Conservation (phyloP, 371 early-diverging fungal species). For the Apophysomyces ossiformis region DNA sequence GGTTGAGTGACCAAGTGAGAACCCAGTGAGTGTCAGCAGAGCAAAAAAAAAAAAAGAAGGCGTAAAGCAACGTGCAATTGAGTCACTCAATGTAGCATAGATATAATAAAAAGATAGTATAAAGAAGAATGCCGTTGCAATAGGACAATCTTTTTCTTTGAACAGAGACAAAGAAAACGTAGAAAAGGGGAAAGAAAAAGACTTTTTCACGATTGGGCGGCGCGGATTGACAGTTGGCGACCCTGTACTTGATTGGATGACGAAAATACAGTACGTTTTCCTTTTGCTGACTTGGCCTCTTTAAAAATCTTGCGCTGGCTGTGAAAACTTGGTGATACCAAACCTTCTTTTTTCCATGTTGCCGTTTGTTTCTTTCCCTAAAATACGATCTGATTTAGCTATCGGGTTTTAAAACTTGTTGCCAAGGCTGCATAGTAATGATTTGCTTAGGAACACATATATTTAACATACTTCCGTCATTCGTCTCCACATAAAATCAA, state of each 20-base stretch:
- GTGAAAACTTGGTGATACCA: too few relatives aligned
- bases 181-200: not conserved
- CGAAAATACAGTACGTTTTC: constrained; percentile 4
- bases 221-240: constrained; percentile 7
- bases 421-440: not conserved
- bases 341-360: too few relatives aligned
- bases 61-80: constrained; percentile 4
- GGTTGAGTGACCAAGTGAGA: constrained; percentile 8
- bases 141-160: not conserved
- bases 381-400: not conserved
- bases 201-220: not conserved
- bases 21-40: not conserved
- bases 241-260: constrained; percentile 4
- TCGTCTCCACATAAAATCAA: too few relatives aligned
- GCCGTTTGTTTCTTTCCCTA: too few relatives aligned
- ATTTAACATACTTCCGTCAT: too few relatives aligned
- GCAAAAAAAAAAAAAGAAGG: not conserved
- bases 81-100: constrained; percentile 8
- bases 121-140: not conserved
- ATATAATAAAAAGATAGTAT: not conserved
- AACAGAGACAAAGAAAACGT: not conserved
- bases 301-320: too few relatives aligned
- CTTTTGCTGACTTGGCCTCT: too few relatives aligned
- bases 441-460: not conserved
- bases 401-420: not conserved